Conservation (phyloP, 2,329 filamentous ascomycete species). For the Penicillium sp. region DNA sequence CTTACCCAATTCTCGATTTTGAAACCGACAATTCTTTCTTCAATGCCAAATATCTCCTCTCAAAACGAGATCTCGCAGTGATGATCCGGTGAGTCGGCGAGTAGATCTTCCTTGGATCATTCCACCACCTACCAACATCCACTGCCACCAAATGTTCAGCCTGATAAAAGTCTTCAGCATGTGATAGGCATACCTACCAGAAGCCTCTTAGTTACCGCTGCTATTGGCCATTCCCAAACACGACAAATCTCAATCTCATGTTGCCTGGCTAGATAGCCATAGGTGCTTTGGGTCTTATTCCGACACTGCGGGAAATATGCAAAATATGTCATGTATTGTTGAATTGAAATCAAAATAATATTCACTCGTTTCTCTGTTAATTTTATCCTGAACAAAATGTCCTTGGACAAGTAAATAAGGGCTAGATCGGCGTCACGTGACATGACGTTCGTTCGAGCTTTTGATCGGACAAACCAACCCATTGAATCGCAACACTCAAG, state of each 20-base stretch:
- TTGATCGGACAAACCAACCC: slow-evolving; percentile 4
- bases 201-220: not conserved
- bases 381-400: not conserved
- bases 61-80: not conserved
- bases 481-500: not conserved
- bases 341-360: not conserved
- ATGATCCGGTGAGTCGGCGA: not conserved
- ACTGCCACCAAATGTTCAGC: not conserved
- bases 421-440: slow-evolving; percentile 14
- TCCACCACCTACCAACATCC: not conserved
- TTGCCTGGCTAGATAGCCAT: not conserved
- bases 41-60: not conserved
- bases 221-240: not conserved
- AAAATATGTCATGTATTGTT: not conserved
- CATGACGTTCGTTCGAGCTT: slow-evolving; percentile 22
- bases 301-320: not conserved
- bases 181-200: not conserved
- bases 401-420: not conserved
- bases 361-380: not conserved
- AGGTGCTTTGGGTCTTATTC: not conserved
- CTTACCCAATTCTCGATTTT: not conserved
- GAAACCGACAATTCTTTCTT: too few relatives aligned
- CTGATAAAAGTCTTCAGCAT: not conserved
- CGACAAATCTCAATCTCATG: not conserved
- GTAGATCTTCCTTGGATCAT: not conserved